phyloP scores from a whole-genome alignment of 2,329 filamentous ascomycete genomes.

The Ophiostoma piceae region DNA sequence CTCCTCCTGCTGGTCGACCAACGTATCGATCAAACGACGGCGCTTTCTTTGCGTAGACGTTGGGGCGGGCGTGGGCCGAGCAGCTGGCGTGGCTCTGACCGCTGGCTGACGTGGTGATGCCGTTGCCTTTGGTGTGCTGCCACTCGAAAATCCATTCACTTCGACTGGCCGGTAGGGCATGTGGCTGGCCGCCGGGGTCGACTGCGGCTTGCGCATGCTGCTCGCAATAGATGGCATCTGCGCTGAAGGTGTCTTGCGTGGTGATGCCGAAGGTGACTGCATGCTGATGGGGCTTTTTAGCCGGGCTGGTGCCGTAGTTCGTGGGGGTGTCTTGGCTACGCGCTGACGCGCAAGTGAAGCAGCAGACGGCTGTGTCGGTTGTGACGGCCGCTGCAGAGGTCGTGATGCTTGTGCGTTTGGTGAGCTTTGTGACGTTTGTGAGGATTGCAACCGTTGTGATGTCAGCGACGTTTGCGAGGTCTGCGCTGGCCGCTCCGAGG shows the following conservation, averaged over 20 bases:
- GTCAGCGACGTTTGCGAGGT: not conserved
- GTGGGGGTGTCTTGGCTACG: slow-evolving; percentile 20
- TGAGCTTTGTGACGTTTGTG: not conserved
- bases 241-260: slow-evolving; percentile 15
- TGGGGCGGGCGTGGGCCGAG: not conserved
- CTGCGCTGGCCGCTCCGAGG: not conserved
- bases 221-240: not conserved
- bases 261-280: slow-evolving; percentile 18
- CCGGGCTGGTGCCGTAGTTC: not conserved
- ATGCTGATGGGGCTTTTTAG: slow-evolving; percentile 2
- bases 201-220: slow-evolving; percentile 3
- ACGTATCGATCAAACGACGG: slow-evolving; percentile 40
- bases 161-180: slow-evolving; percentile 21
- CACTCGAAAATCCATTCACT: not conserved
- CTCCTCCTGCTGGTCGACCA: slow-evolving; percentile 39
- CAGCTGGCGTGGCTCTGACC: not conserved
- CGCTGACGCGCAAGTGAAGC: slow-evolving; percentile 17
- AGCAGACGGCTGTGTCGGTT: not conserved
- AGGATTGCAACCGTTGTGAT: not conserved
- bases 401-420: not conserved
- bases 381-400: not conserved
- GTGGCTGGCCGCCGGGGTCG: not conserved
- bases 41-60: slow-evolving; percentile 22
- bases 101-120: slow-evolving; percentile 11
- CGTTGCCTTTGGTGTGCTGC: not conserved